Evolutionary conservation across 345 rosid species (phyloP), one percentile per base, ranked within the genome.

Genomic region (Carallia brachiata): DNA sequence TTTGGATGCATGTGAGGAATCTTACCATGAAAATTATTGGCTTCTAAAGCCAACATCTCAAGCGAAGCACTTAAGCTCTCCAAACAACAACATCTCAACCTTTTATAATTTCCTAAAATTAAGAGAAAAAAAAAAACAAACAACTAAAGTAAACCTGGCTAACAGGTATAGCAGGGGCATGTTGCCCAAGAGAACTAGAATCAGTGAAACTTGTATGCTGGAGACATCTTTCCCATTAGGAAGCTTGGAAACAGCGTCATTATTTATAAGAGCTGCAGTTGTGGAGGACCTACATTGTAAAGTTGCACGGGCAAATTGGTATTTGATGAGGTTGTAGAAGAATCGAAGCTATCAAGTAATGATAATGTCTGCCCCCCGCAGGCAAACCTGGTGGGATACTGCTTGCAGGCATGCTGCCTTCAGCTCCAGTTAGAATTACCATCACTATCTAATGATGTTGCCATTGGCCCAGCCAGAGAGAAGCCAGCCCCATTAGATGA

Each of bases 81-180:
- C n/a, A n/a, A n/a, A n/a, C n/a, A n/a, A n/a, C n/a, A n/a, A n/a
- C n/a, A n/a, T 61, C 62, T 39, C 50, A 27, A 47, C 18, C 12
- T 58, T 32, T 65, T 7, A 27, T 15, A 36, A 66, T 36, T 60
- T 70, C 27, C 55, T 71, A 27, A 12, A 56, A 15, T 52, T 67
- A 61, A 61, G n/a, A n/a, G n/a, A n/a, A n/a, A n/a, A n/a, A 55
- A 60, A 63, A 53, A 62, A 60, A 63, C 13, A 55, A 10, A 60
- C 4, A 1, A 19, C 23, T 31, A 68, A 62, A 19, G 30, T 80
- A 58, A 56, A 88, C 93, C 93, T 84, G 81, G 67, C 77, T 66
- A 68, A 36, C 61, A 60, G 62, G 65, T 71, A 75, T 40, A 69
- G 30, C 62, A 67, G 47, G n/a, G 62, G 32, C 68, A 59, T 74